Percentiles rank a stretch among this genome's conserved stretches.
Evolutionary conservation across 257 asterid genomes (phyloP).

Genomic region (Phtheirospermum japonicum): DNA sequence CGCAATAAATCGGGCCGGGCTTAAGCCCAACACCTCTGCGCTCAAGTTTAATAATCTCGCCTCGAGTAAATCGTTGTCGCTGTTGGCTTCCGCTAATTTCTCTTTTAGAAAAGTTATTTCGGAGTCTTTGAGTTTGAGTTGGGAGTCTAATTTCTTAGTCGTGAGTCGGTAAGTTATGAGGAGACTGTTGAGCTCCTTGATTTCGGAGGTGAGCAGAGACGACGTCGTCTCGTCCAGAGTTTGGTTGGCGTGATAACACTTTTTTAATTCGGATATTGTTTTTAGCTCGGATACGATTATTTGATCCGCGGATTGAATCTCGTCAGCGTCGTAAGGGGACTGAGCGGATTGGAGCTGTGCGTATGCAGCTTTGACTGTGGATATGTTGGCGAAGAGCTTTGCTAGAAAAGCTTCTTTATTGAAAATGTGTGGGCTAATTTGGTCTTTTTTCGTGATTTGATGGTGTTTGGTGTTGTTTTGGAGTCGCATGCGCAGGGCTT

Average conservation of each 20-base stretch:
- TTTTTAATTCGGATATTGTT: slow-evolving; percentile 66
- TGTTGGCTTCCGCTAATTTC: slow-evolving; percentile 54
- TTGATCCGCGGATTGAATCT: slow-evolving; percentile 72
- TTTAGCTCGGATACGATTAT: slow-evolving; percentile 57
- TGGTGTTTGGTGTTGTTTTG: slow-evolving; percentile 28
- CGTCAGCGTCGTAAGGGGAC: too few species aligned
- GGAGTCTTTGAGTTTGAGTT: slow-evolving; percentile 71
- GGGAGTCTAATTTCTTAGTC: slow-evolving; percentile 68
- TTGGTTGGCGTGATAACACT: too few species aligned
- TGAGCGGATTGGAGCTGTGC: slow-evolving; percentile 73
- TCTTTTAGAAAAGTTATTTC: slow-evolving; percentile 71
- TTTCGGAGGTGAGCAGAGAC: slow-evolving; percentile 47
- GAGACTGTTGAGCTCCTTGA: slow-evolving; percentile 61
- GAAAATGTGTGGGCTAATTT: too few species aligned
- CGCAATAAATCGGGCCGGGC: slow-evolving; percentile 48
- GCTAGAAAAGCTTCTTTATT: slow-evolving; percentile 82
- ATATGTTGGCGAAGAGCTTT: slow-evolving; percentile 64
- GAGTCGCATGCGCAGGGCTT: slow-evolving; percentile 57
- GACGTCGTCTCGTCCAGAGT: too few species aligned
- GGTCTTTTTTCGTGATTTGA: too few species aligned
- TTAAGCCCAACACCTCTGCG: slow-evolving; percentile 36
- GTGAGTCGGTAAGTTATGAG: slow-evolving; percentile 58
- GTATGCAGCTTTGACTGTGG: slow-evolving; percentile 73
- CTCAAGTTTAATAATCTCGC: slow-evolving; percentile 49
- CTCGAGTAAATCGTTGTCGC: slow-evolving; percentile 56